Conservation (phyloP, 1,284 basidiomycete species). For the Boletellus dicymbophilus region DNA sequence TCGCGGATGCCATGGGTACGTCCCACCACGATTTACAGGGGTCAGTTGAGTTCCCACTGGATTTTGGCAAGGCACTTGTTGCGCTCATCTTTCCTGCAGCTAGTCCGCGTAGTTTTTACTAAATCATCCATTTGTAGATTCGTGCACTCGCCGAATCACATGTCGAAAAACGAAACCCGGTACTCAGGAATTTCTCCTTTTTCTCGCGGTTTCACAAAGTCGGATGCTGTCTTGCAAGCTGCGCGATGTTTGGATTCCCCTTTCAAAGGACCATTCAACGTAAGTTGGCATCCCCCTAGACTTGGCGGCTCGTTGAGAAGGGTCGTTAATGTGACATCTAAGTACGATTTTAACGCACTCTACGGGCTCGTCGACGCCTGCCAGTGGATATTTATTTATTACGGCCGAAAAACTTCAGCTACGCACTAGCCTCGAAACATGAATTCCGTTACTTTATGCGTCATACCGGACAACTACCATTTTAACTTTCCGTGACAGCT, state of each 20-base stretch:
- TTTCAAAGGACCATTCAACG: constrained; percentile 24
- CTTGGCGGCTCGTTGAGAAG: too few relatives aligned
- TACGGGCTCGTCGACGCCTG: constrained; percentile 61
- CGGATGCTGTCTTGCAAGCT: constrained; percentile 39
- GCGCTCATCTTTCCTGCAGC: too few relatives aligned
- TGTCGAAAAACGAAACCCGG: constrained; percentile 56
- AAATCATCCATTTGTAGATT: constrained; percentile 30
- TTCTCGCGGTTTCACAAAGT: too few relatives aligned
- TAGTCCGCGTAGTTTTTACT: constrained; percentile 1
- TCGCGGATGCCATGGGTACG: constrained; percentile 56
- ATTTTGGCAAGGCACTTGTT: too few relatives aligned
- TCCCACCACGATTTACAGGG: too few relatives aligned
- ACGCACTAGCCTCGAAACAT: constrained; percentile 57
- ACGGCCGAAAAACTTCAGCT: constrained; percentile 51
- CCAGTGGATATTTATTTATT: constrained; percentile 56
- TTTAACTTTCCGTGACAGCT: constrained; percentile 14
- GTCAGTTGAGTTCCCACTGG: too few relatives aligned
- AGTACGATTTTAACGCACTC: constrained; percentile 63
- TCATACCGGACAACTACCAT: constrained; percentile 18
- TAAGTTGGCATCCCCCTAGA: constrained; percentile 62
- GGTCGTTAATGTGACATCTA: constrained; percentile 17
- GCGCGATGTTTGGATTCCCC: constrained; percentile 47
- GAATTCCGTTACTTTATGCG: constrained; percentile 65
- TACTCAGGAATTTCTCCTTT: constrained; percentile 52
- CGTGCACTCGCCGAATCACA: constrained; percentile 61